A percentile compares a stretch with the other conserved stretches of the same genome.
Evolutionary conservation across 768 basidiomycete species (phyloP).

Genomic region (Pleurotus cornucopiae): DNA sequence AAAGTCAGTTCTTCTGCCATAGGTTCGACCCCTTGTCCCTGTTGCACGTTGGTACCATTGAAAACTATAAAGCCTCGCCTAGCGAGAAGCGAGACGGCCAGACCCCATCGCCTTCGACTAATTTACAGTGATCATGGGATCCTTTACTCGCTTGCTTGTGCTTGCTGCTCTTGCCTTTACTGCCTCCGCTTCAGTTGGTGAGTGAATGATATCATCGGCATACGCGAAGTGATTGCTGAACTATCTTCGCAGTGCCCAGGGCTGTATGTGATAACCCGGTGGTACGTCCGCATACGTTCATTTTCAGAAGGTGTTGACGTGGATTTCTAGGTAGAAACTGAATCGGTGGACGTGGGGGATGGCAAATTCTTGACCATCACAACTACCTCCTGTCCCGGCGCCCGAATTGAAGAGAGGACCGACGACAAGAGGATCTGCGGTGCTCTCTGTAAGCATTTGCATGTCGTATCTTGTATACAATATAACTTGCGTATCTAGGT

Average conservation of each 20-base stretch:
- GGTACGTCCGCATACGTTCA: not conserved
- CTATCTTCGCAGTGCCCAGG: not conserved
- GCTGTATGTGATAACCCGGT: not conserved
- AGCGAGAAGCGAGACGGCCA: not conserved
- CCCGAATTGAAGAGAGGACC: not conserved
- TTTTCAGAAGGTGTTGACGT: not conserved
- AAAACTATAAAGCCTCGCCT: not conserved
- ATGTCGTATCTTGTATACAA: not conserved
- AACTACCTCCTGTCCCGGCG: not conserved
- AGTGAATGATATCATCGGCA: not conserved
- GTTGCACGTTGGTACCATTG: conserved; percentile 5
- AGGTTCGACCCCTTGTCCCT: conserved; percentile 1
- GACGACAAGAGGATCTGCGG: conserved; percentile 8
- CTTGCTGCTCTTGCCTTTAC: conserved; percentile 4
- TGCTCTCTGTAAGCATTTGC: not conserved
- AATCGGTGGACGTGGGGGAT: not conserved
- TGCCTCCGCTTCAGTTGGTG: not conserved
- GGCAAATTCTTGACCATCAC: not conserved
- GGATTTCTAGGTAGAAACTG: not conserved
- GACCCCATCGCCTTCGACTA: no score
- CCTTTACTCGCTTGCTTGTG: conserved; percentile 2
- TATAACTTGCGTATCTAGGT: not conserved
- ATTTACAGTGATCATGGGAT: not conserved
- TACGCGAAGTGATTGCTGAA: not conserved
- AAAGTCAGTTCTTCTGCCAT: conserved; percentile 4